Evolutionary conservation across 129 eudicot genomes (phyloP).

Genomic region (Silybum marianum): DNA sequence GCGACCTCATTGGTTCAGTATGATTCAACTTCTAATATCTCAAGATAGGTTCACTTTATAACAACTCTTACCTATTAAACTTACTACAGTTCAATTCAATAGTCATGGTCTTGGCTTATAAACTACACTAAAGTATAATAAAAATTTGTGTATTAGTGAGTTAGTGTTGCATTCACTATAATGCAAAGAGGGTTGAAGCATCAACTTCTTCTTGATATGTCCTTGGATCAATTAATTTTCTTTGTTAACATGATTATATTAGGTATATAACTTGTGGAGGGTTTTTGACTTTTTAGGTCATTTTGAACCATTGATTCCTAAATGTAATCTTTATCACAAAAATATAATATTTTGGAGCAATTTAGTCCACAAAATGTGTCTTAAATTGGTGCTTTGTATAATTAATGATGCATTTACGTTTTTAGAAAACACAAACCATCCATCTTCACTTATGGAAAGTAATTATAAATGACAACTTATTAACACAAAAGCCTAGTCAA

Average conservation of each 20-base stretch:
- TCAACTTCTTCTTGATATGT: slow-evolving; percentile 1
- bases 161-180: slow-evolving; percentile 17
- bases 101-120: background rate
- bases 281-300: slow-evolving; percentile 23
- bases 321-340: background rate
- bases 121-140: background rate
- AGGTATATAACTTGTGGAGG: slow-evolving; percentile 31
- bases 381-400: background rate
- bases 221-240: slow-evolving; percentile 17
- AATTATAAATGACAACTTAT: background rate
- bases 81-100: background rate
- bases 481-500: background rate
- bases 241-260: slow-evolving; percentile 28
- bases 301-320: slow-evolving; percentile 23
- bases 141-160: background rate
- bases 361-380: slow-evolving; percentile 11
- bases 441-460: background rate
- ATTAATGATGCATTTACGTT: background rate
- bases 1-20: background rate
- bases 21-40: background rate
- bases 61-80: background rate
- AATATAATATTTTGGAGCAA: background rate
- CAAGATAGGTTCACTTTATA: background rate
- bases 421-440: background rate
- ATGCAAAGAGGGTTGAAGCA: background rate